Conservation (phyloP, 1,139 yeast genomes). For the Suzukiozyma palmioleophila region DNA sequence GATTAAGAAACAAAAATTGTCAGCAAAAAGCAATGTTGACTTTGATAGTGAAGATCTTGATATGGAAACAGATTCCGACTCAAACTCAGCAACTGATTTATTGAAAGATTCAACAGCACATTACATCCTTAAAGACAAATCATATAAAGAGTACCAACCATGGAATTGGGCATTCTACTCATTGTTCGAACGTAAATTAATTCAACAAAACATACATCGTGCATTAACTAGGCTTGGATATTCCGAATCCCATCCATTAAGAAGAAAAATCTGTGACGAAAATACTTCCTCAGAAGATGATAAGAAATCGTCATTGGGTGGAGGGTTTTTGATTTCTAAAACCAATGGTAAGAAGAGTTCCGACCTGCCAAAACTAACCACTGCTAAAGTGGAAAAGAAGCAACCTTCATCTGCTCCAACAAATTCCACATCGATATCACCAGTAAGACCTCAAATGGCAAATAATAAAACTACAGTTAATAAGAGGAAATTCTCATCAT, state of each 20-base stretch:
- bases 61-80: conserved; percentile 4
- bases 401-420: conserved; percentile 1
- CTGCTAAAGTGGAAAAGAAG: conserved; percentile 6
- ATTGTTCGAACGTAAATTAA: conserved; percentile 27
- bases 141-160: conserved; percentile 40
- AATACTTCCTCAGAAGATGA: conserved; percentile 1
- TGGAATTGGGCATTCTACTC: conserved; percentile 35
- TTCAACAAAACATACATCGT: conserved; percentile 31
- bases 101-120: conserved; percentile 6
- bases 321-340: conserved; percentile 13
- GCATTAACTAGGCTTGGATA: conserved; percentile 43
- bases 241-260: conserved; percentile 42
- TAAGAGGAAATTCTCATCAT: conserved; percentile 12
- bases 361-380: conserved; percentile 5
- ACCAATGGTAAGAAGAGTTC: conserved; percentile 4
- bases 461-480: conserved; percentile 3
- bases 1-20: not conserved
- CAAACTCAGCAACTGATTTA: not conserved
- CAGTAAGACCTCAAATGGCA: conserved; percentile 6
- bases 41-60: not conserved
- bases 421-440: conserved; percentile 6
- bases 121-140: conserved; percentile 36
- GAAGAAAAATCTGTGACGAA: conserved; percentile 27
- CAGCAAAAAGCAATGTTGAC: conserved; percentile 3
- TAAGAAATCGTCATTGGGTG: conserved; percentile 12